Conservation (phyloP, 768 basidiomycete species). For the Dentipellis sp. region DNA sequence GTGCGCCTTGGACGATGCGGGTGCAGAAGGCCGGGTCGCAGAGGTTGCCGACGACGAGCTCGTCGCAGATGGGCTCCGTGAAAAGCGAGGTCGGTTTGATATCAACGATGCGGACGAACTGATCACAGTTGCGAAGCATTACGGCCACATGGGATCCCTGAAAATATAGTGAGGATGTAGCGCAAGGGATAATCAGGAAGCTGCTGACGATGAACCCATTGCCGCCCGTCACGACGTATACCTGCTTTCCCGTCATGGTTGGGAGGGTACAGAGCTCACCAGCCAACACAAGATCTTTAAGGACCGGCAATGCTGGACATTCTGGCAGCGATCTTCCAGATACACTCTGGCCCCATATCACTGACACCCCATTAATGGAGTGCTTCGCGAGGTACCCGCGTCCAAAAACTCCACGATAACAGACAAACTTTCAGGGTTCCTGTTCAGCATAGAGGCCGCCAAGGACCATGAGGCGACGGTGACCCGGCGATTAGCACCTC, state of each 20-base stretch:
- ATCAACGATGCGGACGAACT: conserved; percentile 36
- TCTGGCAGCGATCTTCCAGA: no score
- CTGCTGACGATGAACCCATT: conserved; percentile 43
- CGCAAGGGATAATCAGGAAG: neutral
- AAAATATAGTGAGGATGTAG: neutral
- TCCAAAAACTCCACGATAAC: no score
- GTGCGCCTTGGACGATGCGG: conserved; percentile 28
- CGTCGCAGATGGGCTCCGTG: conserved; percentile 20
- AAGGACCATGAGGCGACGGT: no score
- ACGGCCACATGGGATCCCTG: conserved; percentile 46
- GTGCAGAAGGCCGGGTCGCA: conserved; percentile 32
- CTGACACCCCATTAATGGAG: no score
- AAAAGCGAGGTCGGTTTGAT: conserved; percentile 17
- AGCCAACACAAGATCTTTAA: no score
- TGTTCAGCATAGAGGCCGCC: no score
- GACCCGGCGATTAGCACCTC: no score
- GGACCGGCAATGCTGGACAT: no score
- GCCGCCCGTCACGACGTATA: conserved; percentile 38
- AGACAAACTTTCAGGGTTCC: no score
- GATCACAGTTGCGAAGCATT: conserved; percentile 23
- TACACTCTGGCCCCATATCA: no score
- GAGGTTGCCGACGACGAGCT: conserved; percentile 36
- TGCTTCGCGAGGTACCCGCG: no score
- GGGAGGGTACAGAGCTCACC: no score
- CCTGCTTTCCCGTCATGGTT: neutral